A percentile compares a stretch with the other conserved stretches of the same genome.
These are phyloP conservation scores for Xerocomus cyaneibrunnescens DNA, from an alignment of 1,284 basidiomycete genomes.

Conservation along the genomic window DNA sequence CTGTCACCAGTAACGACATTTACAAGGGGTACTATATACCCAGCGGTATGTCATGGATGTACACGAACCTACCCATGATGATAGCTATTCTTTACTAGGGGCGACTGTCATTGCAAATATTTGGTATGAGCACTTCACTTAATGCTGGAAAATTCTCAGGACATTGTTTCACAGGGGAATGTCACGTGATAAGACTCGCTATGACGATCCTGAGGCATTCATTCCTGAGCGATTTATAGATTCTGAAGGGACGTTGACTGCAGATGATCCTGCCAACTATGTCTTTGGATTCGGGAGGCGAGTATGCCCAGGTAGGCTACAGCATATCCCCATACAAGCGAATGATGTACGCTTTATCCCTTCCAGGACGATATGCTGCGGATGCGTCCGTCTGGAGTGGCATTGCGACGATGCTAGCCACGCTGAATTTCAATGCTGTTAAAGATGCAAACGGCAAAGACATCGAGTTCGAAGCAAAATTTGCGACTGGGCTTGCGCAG, in stretches of 20 bases:
- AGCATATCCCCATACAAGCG: not conserved
- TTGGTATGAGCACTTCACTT: not conserved
- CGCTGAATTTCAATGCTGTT: not conserved
- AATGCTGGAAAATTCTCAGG: not conserved
- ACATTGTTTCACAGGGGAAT: constrained; percentile 18
- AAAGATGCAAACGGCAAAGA: not conserved
- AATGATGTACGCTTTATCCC: not conserved
- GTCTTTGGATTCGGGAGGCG: constrained; percentile 8
- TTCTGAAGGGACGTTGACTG: not conserved
- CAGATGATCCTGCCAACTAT: not conserved
- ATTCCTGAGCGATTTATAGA: not conserved
- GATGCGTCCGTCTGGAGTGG: not conserved
- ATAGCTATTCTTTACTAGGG: not conserved
- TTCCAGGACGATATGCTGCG: not conserved
- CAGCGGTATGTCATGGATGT: not conserved
- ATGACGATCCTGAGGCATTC: not conserved
- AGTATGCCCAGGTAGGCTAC: not conserved
- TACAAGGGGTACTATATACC: constrained; percentile 4
- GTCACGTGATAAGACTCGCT: constrained; percentile 4
- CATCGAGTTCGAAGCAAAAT: not conserved
- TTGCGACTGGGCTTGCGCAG: not conserved
- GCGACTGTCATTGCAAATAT: constrained; percentile 15
- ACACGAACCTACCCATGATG: no score
- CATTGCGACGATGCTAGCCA: not conserved
- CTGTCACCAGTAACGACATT: not conserved